A percentile compares a stretch with the other conserved stretches of the same genome.
These are phyloP conservation scores for Fraxinus latifolia DNA, from an alignment of 305 asterid genomes.

Conservation along the genomic window DNA sequence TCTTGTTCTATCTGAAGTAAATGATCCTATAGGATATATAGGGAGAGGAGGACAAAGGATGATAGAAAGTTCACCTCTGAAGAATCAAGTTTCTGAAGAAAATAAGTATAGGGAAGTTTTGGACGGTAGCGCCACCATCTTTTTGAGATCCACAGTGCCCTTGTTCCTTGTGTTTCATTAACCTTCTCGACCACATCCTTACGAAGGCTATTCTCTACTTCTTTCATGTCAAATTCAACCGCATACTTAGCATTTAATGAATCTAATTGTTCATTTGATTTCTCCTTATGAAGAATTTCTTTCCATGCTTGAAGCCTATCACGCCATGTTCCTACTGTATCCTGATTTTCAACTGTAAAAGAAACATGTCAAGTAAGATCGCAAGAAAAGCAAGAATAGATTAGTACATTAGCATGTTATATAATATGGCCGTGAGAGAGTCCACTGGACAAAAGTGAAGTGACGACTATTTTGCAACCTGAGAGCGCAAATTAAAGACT, in stretches of 20 bases:
- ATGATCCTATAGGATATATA: slow-evolving; percentile 8
- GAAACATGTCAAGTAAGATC: slow-evolving; percentile 20
- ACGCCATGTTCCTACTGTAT: slow-evolving; percentile 77
- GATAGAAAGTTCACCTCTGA: slow-evolving; percentile 62
- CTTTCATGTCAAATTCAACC: slow-evolving; percentile 96
- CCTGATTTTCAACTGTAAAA: slow-evolving; percentile 49
- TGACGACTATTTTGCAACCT: background rate
- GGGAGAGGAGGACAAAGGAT: slow-evolving; percentile 15
- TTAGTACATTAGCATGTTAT: background rate
- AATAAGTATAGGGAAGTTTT: slow-evolving; percentile 91
- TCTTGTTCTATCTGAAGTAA: background rate
- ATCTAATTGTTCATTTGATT: slow-evolving; percentile 63
- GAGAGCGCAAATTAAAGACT: background rate
- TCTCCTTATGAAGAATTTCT: slow-evolving; percentile 72
- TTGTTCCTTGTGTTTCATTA: slow-evolving; percentile 54
- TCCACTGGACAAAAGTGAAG: background rate
- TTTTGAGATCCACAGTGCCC: slow-evolving; percentile 93
- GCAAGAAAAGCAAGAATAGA: background rate
- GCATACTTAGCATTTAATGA: slow-evolving; percentile 68
- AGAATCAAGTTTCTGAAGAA: slow-evolving; percentile 91
- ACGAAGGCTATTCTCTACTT: slow-evolving; percentile 90
- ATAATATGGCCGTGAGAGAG: background rate
- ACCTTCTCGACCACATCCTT: slow-evolving; percentile 79
- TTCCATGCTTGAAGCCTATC: slow-evolving; percentile 86
- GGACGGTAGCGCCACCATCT: slow-evolving; percentile 99